These are phyloP conservation scores for Discostella pseudostelligera DNA, from an alignment of 108 stramenopile species.

Conservation along the genomic window DNA sequence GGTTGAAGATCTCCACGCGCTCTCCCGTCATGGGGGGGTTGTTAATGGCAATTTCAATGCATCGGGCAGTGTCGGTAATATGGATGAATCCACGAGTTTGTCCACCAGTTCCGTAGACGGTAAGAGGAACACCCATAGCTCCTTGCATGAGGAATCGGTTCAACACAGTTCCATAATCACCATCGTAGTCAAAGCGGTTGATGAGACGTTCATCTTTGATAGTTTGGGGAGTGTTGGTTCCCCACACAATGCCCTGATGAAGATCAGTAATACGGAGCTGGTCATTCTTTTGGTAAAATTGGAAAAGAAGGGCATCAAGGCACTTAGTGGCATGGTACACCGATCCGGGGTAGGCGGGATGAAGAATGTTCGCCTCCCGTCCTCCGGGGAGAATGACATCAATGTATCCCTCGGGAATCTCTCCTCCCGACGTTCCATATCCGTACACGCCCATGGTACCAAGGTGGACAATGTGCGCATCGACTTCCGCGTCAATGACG, in stretches of 20 bases:
- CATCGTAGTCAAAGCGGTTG: slow-evolving; percentile 98
- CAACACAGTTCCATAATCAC: slow-evolving; percentile 97
- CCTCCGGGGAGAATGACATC: slow-evolving; percentile 95
- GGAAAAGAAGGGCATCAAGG: slow-evolving; percentile 95
- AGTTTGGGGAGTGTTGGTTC: slow-evolving; percentile 98
- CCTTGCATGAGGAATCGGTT: slow-evolving; percentile 99
- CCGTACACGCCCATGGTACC: slow-evolving; percentile 99
- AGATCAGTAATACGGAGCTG: slow-evolving; percentile 93
- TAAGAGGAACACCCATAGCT: slow-evolving; percentile 95
- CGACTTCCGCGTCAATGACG: slow-evolving; percentile 91
- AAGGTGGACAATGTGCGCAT: slow-evolving; percentile 97
- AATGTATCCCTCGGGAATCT: slow-evolving; percentile 99
- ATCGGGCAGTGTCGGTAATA: slow-evolving; percentile 93
- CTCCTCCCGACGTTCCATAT: slow-evolving; percentile 96
- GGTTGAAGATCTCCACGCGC: slow-evolving; percentile 96
- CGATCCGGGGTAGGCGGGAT: slow-evolving; percentile 97
- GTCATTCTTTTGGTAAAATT: slow-evolving; percentile 99
- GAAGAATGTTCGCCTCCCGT: slow-evolving; percentile 89
- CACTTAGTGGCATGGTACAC: slow-evolving; percentile 97
- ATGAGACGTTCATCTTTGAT: slow-evolving; percentile 90
- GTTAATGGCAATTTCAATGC: slow-evolving; percentile 96
- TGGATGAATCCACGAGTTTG: slow-evolving; percentile 99
- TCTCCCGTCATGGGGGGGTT: slow-evolving; percentile 93
- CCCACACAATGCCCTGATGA: slow-evolving; percentile 99
- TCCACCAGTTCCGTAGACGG: slow-evolving; percentile 97